These are phyloP conservation scores for Exophiala bonariae DNA, from an alignment of 2,329 filamentous ascomycete species.

Conservation along the genomic window DNA sequence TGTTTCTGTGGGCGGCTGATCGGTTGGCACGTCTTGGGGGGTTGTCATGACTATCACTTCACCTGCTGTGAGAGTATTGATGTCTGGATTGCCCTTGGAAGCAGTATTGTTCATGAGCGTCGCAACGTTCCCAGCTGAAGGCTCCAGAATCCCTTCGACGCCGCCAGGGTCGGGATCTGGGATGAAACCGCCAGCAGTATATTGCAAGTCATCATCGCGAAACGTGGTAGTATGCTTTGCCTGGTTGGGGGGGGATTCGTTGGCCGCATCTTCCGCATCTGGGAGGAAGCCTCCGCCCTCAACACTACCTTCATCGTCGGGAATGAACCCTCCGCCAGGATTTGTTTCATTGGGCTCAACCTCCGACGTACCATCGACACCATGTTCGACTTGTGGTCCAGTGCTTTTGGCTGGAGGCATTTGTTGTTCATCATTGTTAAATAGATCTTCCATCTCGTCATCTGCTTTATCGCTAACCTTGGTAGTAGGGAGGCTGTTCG, in stretches of 20 bases:
- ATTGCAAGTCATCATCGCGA: no score
- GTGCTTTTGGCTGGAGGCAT: neutral
- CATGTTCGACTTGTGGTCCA: neutral
- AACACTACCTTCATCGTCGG: conserved; percentile 24
- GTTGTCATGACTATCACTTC: no score
- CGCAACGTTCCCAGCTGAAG: no score
- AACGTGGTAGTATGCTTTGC: no score
- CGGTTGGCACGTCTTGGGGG: no score
- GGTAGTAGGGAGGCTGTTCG: conserved; percentile 15
- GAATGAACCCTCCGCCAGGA: conserved; percentile 32
- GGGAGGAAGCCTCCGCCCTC: conserved; percentile 4
- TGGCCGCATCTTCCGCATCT: no score
- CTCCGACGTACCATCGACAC: neutral
- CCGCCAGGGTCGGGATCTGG: no score
- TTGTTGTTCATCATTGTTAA: conserved; percentile 27
- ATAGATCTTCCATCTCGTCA: conserved; percentile 44
- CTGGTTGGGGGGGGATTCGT: neutral
- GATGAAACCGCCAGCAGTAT: no score
- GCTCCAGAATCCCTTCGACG: no score
- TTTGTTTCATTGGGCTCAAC: conserved; percentile 1
- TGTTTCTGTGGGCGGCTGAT: neutral
- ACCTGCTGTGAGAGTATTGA: no score
- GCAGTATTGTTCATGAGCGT: no score
- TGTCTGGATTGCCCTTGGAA: no score
- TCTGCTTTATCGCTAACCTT: conserved; percentile 20